Base-by-base conservation (phyloP, 768 basidiomycete species). In the Neoboletus brunneissimus region DNA sequence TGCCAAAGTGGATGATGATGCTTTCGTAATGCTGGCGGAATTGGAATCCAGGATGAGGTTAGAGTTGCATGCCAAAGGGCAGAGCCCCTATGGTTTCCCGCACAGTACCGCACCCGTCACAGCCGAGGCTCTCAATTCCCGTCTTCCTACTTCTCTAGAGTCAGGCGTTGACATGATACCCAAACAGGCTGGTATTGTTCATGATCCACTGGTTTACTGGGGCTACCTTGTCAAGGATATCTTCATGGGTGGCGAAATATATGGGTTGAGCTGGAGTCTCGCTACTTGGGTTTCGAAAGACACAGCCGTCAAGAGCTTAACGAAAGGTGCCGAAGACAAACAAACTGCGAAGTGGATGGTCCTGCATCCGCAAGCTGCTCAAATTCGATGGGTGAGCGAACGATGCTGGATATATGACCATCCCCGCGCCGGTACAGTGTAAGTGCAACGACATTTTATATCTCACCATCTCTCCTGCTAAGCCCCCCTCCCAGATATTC, bases 361-460 rank as follows among this genome's bases (percentile, higher is more conserved):
- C 20, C 66, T 86, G 51, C 95, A 97, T 74, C 94, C 95, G 0
- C 82, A 80, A 43, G 83, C 88, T 15, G 73, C 80, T 29, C 81
- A 88, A 62, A 83, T 99, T 40, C 83, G 92, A 43, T 98, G 96
- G 95, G 80, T 81, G 32, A 87, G 89, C 62, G 95, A 99, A 67
- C 83, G 88, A 27, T 98, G 96, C 73, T 96, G 93, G 91, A 92
- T 99, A 61, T 98, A 99, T 72, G 95, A 99, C 68, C 96, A 98
- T 73, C 96, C 96, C 2, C 87, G 93, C 48, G 86, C 91, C 16
- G 89, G 91, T 47, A 97, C 95, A 20, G 94, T 96, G 86, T 94
- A 77, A 67, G 90, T 79, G 29, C 25, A 50, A 29, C 45, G 35
- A 34, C 35, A 51, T 53, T 40, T 27, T 20, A 29, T 37, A 20